Conservation (phyloP, 352 stramenopile species). For the Pythium sp. region DNA sequence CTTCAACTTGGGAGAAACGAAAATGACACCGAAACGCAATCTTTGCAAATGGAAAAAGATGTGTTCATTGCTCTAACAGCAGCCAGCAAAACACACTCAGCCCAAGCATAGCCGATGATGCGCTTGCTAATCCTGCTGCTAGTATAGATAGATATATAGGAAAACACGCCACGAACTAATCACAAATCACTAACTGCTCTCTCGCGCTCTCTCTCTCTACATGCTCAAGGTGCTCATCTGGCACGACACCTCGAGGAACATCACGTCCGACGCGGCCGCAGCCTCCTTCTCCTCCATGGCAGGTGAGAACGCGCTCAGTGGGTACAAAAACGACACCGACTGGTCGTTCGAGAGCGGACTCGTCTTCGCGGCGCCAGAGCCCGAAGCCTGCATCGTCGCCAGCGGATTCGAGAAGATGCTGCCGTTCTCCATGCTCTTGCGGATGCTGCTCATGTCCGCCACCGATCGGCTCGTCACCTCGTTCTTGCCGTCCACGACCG, state of each 20-base stretch:
- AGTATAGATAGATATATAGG: constrained; percentile 17
- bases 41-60: background rate
- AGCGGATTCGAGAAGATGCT: constrained; percentile 59
- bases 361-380: constrained; percentile 18
- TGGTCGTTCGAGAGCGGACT: constrained; percentile 41
- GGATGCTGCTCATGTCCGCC: constrained; percentile 81
- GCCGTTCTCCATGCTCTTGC: constrained; percentile 59
- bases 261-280: constrained; percentile 31
- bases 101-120: background rate
- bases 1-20: background rate
- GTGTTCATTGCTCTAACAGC: background rate
- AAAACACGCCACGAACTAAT: constrained; percentile 13
- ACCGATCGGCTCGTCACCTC: constrained; percentile 67
- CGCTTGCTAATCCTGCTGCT: background rate
- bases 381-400: constrained; percentile 22
- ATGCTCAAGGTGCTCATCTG: constrained; percentile 49
- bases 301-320: constrained; percentile 71
- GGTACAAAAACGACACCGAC: constrained; percentile 84
- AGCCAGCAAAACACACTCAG: background rate
- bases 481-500: constrained; percentile 69
- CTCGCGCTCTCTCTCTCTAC: constrained; percentile 16
- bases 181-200: constrained; percentile 4
- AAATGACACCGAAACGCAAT: background rate
- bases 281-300: constrained; percentile 39
- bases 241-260: constrained; percentile 82